These are phyloP conservation scores for Paramecium tetraurelia DNA, from an alignment of 73 alveolate genomes.

Conservation along the genomic window DNA sequence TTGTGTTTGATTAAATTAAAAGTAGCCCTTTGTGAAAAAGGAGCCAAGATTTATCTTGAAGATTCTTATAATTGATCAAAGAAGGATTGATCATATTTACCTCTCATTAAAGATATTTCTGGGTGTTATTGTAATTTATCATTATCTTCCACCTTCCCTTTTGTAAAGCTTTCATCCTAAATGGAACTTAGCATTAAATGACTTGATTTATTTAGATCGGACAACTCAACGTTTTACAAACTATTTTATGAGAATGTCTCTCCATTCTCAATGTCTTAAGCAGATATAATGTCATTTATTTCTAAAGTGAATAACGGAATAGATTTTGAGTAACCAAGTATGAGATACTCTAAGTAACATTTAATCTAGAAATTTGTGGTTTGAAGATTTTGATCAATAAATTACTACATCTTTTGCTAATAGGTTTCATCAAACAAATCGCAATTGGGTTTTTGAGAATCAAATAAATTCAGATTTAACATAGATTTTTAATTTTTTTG, in stretches of 20 bases:
- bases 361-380: not conserved
- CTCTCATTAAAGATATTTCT: constrained; percentile 1
- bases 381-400: not conserved
- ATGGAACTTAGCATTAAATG: not conserved
- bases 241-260: not conserved
- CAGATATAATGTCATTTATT: not conserved
- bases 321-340: not conserved
- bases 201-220: not conserved
- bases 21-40: not conserved
- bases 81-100: not conserved
- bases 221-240: not conserved
- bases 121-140: not conserved
- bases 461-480: not conserved
- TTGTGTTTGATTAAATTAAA: not conserved
- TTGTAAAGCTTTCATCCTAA: not conserved
- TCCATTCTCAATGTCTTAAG: not conserved
- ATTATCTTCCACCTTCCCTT: not conserved
- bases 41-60: constrained; percentile 4
- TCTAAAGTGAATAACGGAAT: not conserved
- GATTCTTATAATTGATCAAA: not conserved
- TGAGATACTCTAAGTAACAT: not conserved
- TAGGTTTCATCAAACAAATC: not conserved
- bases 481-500: not conserved
- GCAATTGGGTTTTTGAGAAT: not conserved
- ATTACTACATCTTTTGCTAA: not conserved